Conservation (phyloP, 805 yeast species). For the Candida sanyiensis region DNA sequence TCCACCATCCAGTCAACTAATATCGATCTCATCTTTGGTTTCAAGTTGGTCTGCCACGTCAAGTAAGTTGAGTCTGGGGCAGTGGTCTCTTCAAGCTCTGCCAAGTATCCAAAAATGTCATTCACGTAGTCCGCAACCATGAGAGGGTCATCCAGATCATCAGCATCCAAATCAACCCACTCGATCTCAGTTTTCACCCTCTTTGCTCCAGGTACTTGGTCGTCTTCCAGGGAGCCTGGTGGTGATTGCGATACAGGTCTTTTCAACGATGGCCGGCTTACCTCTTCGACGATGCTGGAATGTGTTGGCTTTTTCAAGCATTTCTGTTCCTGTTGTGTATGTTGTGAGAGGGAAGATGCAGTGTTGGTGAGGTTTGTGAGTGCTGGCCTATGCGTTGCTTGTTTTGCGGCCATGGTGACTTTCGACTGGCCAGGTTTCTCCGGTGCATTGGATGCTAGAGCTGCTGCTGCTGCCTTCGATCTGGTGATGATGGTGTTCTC, state of each 20-base stretch:
- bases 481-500: constrained; percentile 18
- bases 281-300: neutral
- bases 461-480: constrained; percentile 10
- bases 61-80: constrained; percentile 68
- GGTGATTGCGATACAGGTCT: constrained; percentile 52
- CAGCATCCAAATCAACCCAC: constrained; percentile 56
- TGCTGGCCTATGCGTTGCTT: constrained; percentile 21
- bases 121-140: constrained; percentile 87
- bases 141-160: constrained; percentile 67
- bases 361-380: constrained; percentile 25
- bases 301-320: no score
- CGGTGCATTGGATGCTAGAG: no score
- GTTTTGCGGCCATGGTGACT: neutral
- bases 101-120: constrained; percentile 77
- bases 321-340: constrained; percentile 6
- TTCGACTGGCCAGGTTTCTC: no score
- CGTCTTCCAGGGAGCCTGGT: constrained; percentile 22
- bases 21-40: constrained; percentile 80
- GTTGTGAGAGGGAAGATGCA: constrained; percentile 15
- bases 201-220: constrained; percentile 9
- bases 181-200: constrained; percentile 14
- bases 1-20: constrained; percentile 93
- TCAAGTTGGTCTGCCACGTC: constrained; percentile 55
- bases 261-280: constrained; percentile 32
- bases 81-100: constrained; percentile 59